Percentiles rank a stretch among this genome's conserved stretches.
phyloP scores from a whole-genome alignment of 1,284 basidiomycete species.

The Schizophyllum amplum region DNA sequence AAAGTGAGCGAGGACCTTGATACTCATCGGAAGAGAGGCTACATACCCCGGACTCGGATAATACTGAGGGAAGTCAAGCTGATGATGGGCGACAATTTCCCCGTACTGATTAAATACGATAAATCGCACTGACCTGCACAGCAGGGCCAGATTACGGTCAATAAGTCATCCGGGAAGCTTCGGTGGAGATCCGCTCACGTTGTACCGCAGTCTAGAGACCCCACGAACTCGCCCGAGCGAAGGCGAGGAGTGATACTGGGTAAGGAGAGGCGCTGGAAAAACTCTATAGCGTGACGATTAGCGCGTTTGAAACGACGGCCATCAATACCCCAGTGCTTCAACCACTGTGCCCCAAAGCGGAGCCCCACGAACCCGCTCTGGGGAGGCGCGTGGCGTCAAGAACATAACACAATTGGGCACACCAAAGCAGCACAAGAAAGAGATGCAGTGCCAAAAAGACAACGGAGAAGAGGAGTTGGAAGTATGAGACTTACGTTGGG shows the following conservation, averaged over 20 bases:
- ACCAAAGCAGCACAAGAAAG: background rate
- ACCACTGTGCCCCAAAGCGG: background rate
- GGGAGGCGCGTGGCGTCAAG: background rate
- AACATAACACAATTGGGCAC: background rate
- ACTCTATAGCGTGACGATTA: background rate
- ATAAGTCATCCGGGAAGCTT: background rate
- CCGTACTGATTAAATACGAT: conserved; percentile 91
- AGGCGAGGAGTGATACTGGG: background rate
- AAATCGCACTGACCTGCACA: conserved; percentile 80
- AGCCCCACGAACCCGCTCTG: background rate
- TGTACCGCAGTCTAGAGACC: conserved; percentile 87
- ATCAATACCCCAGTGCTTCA: background rate
- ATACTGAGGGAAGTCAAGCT: conserved; percentile 88
- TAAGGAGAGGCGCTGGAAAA: background rate
- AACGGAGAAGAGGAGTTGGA: too few relatives aligned
- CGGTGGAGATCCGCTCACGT: conserved; percentile 53
- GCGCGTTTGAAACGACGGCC: background rate
- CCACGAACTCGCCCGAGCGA: conserved; percentile 57
- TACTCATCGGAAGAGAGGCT: background rate
- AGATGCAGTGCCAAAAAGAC: background rate
- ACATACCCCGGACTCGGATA: conserved; percentile 80
- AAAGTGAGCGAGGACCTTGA: background rate
- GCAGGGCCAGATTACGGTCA: conserved; percentile 5
- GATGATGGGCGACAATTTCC: conserved; percentile 81
- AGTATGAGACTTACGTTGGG: background rate